phyloP scores from a whole-genome alignment of 108 stramenopile genomes.

The Pseudonitzschia pungens region DNA sequence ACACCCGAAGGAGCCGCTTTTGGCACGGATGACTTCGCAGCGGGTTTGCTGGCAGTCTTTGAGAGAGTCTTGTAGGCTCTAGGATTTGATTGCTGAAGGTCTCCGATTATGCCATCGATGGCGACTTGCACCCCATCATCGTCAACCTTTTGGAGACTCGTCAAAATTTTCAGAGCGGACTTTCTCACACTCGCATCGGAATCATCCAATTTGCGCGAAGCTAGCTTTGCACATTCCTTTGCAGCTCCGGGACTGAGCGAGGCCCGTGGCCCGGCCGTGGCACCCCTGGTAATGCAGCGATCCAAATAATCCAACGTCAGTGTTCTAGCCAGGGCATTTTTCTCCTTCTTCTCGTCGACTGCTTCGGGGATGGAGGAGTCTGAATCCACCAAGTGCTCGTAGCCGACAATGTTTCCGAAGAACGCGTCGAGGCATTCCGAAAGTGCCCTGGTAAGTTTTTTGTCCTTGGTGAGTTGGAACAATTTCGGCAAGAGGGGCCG shows the following conservation, averaged over 20 bases:
- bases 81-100: constrained; percentile 55
- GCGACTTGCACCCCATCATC: constrained; percentile 34
- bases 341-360: constrained; percentile 70
- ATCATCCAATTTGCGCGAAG: constrained; percentile 61
- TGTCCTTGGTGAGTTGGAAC: constrained; percentile 75
- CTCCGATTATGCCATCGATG: constrained; percentile 33
- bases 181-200: constrained; percentile 75
- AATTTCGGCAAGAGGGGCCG: constrained; percentile 62
- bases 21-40: background rate
- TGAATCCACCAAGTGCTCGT: constrained; percentile 74
- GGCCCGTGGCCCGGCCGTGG: constrained; percentile 55
- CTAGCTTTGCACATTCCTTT: constrained; percentile 39
- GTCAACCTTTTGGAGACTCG: constrained; percentile 43
- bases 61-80: constrained; percentile 70
- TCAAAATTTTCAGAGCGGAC: constrained; percentile 54
- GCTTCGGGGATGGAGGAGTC: constrained; percentile 61
- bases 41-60: background rate
- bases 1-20: background rate
- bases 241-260: constrained; percentile 40
- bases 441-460: constrained; percentile 73
- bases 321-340: constrained; percentile 74
- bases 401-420: constrained; percentile 77
- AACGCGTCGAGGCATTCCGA: constrained; percentile 64
- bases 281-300: constrained; percentile 61
- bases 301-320: constrained; percentile 60